Base-by-base conservation (phyloP, 129 eudicot species). In the Dittrichia graveolens region DNA sequence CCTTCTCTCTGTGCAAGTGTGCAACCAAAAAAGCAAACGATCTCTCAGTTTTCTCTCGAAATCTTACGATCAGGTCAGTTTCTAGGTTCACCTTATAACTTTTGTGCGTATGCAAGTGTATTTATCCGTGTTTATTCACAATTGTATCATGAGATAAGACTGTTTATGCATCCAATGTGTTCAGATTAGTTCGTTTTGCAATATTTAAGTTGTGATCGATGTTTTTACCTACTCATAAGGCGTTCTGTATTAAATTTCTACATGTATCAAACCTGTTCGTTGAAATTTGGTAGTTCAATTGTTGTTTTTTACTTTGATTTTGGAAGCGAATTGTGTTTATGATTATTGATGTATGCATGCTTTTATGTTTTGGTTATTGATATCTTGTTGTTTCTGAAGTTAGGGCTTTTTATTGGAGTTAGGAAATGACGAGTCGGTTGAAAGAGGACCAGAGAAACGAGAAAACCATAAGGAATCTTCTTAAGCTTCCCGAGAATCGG, bases 361-460 rank as follows among this genome's bases (percentile, higher is more conserved):
- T 24, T 24, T 24, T 72, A 45, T 59, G 73, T 34, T 80, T 52
- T 80, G 50, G 67, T 49, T 66, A 76, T n/a, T 68, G 61, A 53
- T 47, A 56, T 68, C 9, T 38, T 75, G 78, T 18, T 69, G 52
- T 11, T 67, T 14, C 45, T 43, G 49, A 72, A 58, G 53, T 44
- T 66, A 77, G 79, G 74, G 81, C 53, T 75, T 24, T 67, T 72
- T 81, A 60, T 75, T 79, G 64, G 76, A 73, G 69, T 49, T 65
- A 53, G 68, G 56, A 55, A 45, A 86, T 86, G 93, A 77, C 84
- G 35, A 89, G 61, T 76, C 83, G 90, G 38, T 38, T 84, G 56
- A 89, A 82, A 75, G 96, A 86, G 59, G 96, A 89, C 3, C 88
- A 80, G 80, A 80, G 72, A 71, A 87, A 90, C 59, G 96, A 90